Evolutionary conservation across 352 stramenopile genomes (phyloP).

Genomic region (Globisporangium radiosum): DNA sequence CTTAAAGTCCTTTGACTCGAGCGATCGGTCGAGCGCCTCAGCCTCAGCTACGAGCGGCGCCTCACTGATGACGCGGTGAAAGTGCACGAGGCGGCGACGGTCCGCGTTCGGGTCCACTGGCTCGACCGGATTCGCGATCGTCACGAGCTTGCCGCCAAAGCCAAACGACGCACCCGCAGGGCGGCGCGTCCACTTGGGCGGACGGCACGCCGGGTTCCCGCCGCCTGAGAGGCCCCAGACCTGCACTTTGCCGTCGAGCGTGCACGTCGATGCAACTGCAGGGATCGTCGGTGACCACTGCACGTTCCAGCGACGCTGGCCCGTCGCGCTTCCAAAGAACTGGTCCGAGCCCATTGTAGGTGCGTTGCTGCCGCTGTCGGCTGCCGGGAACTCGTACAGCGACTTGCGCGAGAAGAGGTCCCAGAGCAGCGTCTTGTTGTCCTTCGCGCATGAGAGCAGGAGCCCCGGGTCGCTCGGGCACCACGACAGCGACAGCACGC

Average conservation of each 20-base stretch:
- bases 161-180: constrained; percentile 91
- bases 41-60: constrained; percentile 77
- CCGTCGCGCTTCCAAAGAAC: constrained; percentile 66
- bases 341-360: constrained; percentile 72
- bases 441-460: constrained; percentile 93
- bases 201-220: constrained; percentile 73
- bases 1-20: constrained; percentile 89
- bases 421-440: constrained; percentile 98
- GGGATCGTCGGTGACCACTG: constrained; percentile 94
- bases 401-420: constrained; percentile 93
- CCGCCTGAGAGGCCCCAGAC: constrained; percentile 82
- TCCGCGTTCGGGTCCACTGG: constrained; percentile 39
- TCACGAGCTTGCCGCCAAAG: constrained; percentile 94
- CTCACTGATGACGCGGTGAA: constrained; percentile 80
- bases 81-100: constrained; percentile 66
- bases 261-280: constrained; percentile 94
- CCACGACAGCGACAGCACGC: constrained; percentile 96
- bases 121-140: constrained; percentile 73
- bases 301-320: constrained; percentile 91
- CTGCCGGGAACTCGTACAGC: constrained; percentile 91
- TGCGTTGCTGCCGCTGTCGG: constrained; percentile 32
- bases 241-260: constrained; percentile 96
- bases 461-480: constrained; percentile 94
- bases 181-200: constrained; percentile 94
- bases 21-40: constrained; percentile 86